Evolutionary conservation across 75 land plant genomes (phyloP), one percentile per base, ranked within the genome.

Genomic region (Pinus tabuliformis): DNA sequence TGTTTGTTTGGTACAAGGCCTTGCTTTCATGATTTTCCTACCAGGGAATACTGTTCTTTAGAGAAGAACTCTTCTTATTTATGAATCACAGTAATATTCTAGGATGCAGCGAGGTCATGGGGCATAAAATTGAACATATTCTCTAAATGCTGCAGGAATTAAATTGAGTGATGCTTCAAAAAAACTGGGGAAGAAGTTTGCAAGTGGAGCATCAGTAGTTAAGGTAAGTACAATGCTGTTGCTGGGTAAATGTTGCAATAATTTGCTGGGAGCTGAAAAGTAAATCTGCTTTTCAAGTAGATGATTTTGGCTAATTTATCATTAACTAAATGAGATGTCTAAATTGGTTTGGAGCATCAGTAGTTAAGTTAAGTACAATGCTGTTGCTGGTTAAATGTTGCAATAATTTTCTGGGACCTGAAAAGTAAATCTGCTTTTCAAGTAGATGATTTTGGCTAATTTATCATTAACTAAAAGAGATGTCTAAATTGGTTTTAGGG

Each of bases 151-250:
- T 84, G 59, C 83, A 97, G 99, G 98, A 42, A 78, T 97, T 73
- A 97, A 95, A 74, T 85, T 97, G 39, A 88, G 88, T 84, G 99
- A 97, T 73, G 99, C 99, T 71, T 90, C 99, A 60, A 97, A 97
- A 89, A 97, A 95, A 77, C 88, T 97, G 82, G 99, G 99, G 37
- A 97, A 97, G 77, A 97, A 97, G 77, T 97, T 97, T 86, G 99
- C 99, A 22, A 95, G 98, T 61, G 99, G 99, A 73, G 98, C 99
- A 22, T 97, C 99, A 42, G 99, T 97, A 76, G 98, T 95, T 63
- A 97, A 97, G 95, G 99, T 95, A 58, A 75, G 54, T 18, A 60
- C 20, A 24, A 26, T 54, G n/a, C 16, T 36, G 9, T 58, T 59
- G 22, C 16, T 20, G 14, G 21, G 13, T 30, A 17, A 70, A 21